Base-by-base conservation (phyloP, 164 flowering plant species). In the Stephania japonica region DNA sequence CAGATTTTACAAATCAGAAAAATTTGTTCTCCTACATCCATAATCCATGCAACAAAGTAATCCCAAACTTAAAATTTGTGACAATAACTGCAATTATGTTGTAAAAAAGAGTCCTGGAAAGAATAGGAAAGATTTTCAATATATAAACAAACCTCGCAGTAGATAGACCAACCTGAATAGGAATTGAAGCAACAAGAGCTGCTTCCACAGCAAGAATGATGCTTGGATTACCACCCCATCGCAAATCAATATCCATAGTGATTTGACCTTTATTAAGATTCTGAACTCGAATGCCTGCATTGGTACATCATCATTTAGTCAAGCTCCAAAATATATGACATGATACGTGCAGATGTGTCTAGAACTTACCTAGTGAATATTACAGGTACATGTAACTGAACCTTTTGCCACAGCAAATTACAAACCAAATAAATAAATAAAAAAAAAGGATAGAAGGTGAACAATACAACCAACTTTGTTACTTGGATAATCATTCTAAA, bases 171-270 rank as follows among this genome's bases (percentile, higher is more conserved):
- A 91, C 99, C 97, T 96, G 98, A 86, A 96, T 92, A 32, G 98
- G 98, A 64, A 93, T 84, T 66, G 97, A 89, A 78, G 99, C 99
- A 81, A 92, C 93, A 53, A 87, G 81, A n/a, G 99, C 97, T 82
- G 98, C 94, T 81, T 95, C 95, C 79, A 92, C 97, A 72, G 84
- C 97, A 75, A 96, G 84, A 72, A 96, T 81, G 74, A 96, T 96
- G 81, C 86, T 93, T 42, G 99, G 97, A 83, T 96, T 94, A 80
- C 99, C 99, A 82, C 99, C 97, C 98, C 97, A 96, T 42, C 94
- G 86, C 23, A 96, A 83, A 81, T 96, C 99, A 83, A 93, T 88
- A 72, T 93, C 99, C 98, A 96, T 91, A n/a, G 86, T 96, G 66
- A 96, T 91, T 87, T 96, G 99, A 78, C 98, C 98, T 78, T 91